Conservation (phyloP, 768 basidiomycete genomes). For the Ramaria rubella region DNA sequence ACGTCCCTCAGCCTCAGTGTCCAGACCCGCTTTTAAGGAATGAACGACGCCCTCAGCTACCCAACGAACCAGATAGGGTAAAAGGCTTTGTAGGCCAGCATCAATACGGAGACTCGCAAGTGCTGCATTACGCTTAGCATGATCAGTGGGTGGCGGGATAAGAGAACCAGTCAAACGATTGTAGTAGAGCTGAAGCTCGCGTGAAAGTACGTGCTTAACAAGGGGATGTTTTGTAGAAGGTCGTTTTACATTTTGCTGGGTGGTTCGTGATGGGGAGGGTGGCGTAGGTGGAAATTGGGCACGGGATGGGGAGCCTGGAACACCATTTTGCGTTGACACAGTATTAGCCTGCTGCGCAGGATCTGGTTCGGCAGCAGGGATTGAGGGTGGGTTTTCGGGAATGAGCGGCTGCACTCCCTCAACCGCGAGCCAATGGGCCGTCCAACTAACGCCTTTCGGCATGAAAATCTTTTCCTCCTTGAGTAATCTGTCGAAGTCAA, state of each 20-base stretch:
- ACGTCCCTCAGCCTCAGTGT: slow-evolving; percentile 59
- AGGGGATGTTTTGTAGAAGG: slow-evolving; percentile 61
- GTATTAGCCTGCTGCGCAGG: slow-evolving; percentile 26
- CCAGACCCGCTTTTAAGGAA: slow-evolving; percentile 42
- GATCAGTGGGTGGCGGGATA: slow-evolving; percentile 61
- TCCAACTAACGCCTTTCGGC: slow-evolving; percentile 79
- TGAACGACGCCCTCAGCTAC: slow-evolving; percentile 80
- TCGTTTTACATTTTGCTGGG: slow-evolving; percentile 31
- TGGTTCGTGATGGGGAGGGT: slow-evolving; percentile 14
- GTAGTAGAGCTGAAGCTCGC: slow-evolving; percentile 93
- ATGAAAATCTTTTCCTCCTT: slow-evolving; percentile 79
- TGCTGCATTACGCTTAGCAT: slow-evolving; percentile 77
- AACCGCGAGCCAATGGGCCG: slow-evolving; percentile 96
- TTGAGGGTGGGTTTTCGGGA: slow-evolving; percentile 88
- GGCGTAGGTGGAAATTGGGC: slow-evolving; percentile 9
- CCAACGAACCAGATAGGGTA: slow-evolving; percentile 95
- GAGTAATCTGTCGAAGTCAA: slow-evolving; percentile 89
- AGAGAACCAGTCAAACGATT: slow-evolving; percentile 82
- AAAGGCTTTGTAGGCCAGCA: slow-evolving; percentile 82
- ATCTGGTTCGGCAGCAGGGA: slow-evolving; percentile 41
- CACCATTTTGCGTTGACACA: slow-evolving; percentile 22
- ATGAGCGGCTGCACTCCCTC: slow-evolving; percentile 97
- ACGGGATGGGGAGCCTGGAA: slow-evolving; percentile 13
- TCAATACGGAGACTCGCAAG: slow-evolving; percentile 84
- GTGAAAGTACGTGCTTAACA: slow-evolving; percentile 87